Base-by-base conservation (phyloP, 2,329 filamentous ascomycete species). In the Teratosphaeria destructans region DNA sequence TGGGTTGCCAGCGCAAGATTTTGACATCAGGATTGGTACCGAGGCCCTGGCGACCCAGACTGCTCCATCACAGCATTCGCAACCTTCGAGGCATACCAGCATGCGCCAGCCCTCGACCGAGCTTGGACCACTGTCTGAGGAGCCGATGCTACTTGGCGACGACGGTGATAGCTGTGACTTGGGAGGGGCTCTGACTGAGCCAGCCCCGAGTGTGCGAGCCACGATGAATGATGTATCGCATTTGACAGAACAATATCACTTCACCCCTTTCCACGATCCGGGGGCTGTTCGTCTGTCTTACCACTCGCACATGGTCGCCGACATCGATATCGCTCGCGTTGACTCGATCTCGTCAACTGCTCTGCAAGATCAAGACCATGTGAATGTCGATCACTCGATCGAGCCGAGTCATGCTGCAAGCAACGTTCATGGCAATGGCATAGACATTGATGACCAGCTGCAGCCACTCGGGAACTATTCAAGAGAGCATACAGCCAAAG, bases 1-100 rank as follows among this genome's bases (percentile, higher is more conserved):
- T 11, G 67, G 65, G 7, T 52, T 68, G 10, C 52, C 57, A 23
- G n/a, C 32, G 29, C 59, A 67, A 8, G 62, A 67, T 3, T 64
- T 72, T 8, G 54, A 64, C 10, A 63, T 73, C 60, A 70, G 65
- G 57, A 65, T 73, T 35, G 71, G 71, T 27, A 68, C 65, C 2
- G 67, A 68, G 57, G 71, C 71, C 26, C 65, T 72, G 14, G 66
- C 61, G 6, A 72, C 61, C 43, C 68, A 69, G 54, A 67, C 64
- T 6, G 65, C 66, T 23, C 56, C 26, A 16, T 68, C 67, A 52
- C 59, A 56, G 14, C 55, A 26, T 3, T 63, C 64, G 14, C 61
- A 49, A 7, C 59, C 61, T 23, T 60, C 58, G 7, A 57, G 52
- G 0, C 62, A 63, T 14, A 66, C 64, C 34, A 69, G 67, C 57